A percentile compares a stretch with the other conserved stretches of the same genome.
Evolutionary conservation across 371 early-diverging fungal species (phyloP).

Genomic region (Dipsacomyces acuminosporus): DNA sequence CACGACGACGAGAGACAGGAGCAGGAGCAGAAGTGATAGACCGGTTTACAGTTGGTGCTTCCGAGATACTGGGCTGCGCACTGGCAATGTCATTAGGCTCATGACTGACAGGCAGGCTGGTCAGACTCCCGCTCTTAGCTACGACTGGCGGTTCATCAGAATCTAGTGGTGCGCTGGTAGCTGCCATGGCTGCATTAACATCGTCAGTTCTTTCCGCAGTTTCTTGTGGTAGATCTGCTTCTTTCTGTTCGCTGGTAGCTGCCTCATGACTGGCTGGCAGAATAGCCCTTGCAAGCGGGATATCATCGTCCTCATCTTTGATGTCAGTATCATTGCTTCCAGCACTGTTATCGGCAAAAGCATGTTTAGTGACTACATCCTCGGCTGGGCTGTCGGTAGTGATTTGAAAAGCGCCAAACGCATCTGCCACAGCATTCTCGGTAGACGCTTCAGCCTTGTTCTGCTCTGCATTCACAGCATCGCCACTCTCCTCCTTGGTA

Average conservation of each 20-base stretch:
- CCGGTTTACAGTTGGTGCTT: neutral
- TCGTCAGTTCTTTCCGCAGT: neutral
- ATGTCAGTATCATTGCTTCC: neutral
- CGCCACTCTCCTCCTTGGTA: neutral
- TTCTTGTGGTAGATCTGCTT: neutral
- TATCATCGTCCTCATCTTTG: slow-evolving; percentile 5
- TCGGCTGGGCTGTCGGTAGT: no score
- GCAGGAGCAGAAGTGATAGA: neutral
- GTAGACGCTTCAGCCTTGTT: no score
- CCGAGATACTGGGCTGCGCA: no score
- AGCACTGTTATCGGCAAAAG: no score
- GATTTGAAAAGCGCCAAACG: no score
- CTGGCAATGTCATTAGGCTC: neutral
- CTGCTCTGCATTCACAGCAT: neutral
- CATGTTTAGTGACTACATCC: no score
- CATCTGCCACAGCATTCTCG: no score
- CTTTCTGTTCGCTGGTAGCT: no score
- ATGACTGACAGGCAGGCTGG: neutral
- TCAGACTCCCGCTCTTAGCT: no score
- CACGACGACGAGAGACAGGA: slow-evolving; percentile 24
- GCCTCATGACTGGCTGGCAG: no score
- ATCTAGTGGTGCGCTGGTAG: neutral
- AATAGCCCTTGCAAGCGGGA: slow-evolving; percentile 1
- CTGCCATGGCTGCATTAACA: neutral
- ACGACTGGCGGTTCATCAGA: no score